Evolutionary conservation across 805 yeast species (phyloP), one percentile per base, ranked within the genome.

Genomic region (Sugiyamaella americana): DNA sequence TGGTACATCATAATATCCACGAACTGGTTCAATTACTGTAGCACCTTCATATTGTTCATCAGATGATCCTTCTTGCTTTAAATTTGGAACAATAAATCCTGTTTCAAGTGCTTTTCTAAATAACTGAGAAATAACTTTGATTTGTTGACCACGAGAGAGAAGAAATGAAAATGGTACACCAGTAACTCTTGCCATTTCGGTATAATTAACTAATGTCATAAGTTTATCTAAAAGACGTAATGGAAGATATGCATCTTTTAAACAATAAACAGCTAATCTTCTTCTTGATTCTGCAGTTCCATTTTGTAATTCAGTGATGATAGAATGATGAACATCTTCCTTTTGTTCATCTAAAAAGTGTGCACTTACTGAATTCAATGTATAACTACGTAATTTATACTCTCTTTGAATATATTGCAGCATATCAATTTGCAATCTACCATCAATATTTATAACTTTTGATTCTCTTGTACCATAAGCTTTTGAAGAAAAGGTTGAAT

Each of bases 141-240:
- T 91, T 66, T 94, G 98, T 69, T 93, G 99, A 35, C 99, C 99
- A 61, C 99, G 77, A 13, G 94, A 64, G 38, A 93, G 69, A 51
- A 93, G 73, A 60, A 80, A 91, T 1, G 96, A 84, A 59, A 93
- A 87, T 0, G 99, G 98, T 8, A 93, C 98, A 54, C 99, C 99
- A 0, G 98, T 93, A 22, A 93, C 99, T 70, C 99, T 82, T 1
- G 98, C 97, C 99, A 93, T 93, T 67, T 93, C 99, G 0, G 97
- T 91, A 66, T 93, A 93, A 60, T 93, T 93, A 51, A 94, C 95
- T 51, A 93, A 71, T 58, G 97, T 88, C 98, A 93, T 94, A 45
- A 93, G 74, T 59, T 91, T 94, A 53, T 91, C 97, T 58, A 89
- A 66, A 32, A 93, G 72, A 53, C 98, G 71, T 57, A 93, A 61